phyloP scores from a whole-genome alignment of 495 filamentous ascomycete species.

The Penicillium crystallinum region DNA sequence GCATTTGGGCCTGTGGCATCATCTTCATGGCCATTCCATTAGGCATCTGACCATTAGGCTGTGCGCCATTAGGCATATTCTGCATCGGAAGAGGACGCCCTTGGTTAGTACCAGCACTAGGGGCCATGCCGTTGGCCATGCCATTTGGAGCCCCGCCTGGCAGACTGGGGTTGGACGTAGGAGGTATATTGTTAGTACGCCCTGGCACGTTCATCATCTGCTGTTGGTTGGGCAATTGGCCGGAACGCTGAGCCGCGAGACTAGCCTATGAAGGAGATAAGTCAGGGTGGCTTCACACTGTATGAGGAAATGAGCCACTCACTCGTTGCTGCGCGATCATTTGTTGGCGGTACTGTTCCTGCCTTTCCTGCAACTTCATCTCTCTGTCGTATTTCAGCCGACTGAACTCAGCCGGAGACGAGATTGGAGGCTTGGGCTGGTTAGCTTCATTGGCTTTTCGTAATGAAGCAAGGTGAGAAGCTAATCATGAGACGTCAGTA shows the following conservation, averaged over 20 bases:
- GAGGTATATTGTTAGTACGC: slow-evolving; percentile 39
- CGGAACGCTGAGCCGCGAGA: slow-evolving; percentile 39
- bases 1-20: slow-evolving; percentile 69
- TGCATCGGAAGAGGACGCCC: slow-evolving; percentile 36
- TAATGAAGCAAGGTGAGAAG: slow-evolving; percentile 61
- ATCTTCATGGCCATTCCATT: slow-evolving; percentile 59
- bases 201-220: slow-evolving; percentile 36
- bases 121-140: slow-evolving; percentile 35
- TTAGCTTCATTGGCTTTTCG: slow-evolving; percentile 66
- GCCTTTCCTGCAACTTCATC: slow-evolving; percentile 66
- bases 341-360: slow-evolving; percentile 63
- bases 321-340: slow-evolving; percentile 58
- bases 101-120: slow-evolving; percentile 35
- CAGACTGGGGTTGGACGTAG: slow-evolving; percentile 30
- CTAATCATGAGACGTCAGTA: slow-evolving; percentile 22
- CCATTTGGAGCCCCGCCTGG: slow-evolving; percentile 31
- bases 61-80: slow-evolving; percentile 31
- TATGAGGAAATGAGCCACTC: slow-evolving; percentile 10
- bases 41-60: slow-evolving; percentile 46
- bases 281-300: slow-evolving; percentile 14
- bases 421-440: slow-evolving; percentile 52
- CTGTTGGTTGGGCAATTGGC: slow-evolving; percentile 42
- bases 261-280: slow-evolving; percentile 23
- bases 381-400: slow-evolving; percentile 82
- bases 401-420: slow-evolving; percentile 85